Conservation (phyloP, 352 stramenopile genomes). For the Globisporangium nagaii region DNA sequence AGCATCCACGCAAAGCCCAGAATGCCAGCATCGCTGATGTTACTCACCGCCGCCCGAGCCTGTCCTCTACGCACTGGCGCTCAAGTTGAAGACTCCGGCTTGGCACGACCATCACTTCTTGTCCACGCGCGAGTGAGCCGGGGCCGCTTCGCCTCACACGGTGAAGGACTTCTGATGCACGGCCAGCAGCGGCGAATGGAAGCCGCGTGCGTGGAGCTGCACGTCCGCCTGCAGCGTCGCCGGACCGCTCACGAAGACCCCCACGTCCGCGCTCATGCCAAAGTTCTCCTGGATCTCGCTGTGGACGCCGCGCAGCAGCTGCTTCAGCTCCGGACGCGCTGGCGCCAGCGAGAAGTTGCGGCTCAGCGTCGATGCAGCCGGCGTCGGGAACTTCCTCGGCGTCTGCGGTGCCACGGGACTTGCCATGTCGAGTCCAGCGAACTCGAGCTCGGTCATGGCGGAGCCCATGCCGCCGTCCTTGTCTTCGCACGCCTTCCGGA, state of each 20-base stretch:
- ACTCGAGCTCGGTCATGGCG: conserved; percentile 38
- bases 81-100: no score
- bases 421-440: conserved; percentile 22
- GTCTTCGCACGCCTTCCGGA: conserved; percentile 8
- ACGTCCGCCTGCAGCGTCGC: conserved; percentile 28
- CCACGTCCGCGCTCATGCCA: conserved; percentile 31
- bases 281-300: conserved; percentile 48
- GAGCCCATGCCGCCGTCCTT: conserved; percentile 15
- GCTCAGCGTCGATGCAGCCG: conserved; percentile 21
- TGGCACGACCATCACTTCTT: no score
- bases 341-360: conserved; percentile 31
- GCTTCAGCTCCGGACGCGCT: conserved; percentile 32
- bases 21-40: no score
- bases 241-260: conserved; percentile 41
- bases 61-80: no score
- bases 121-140: no score
- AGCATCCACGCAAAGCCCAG: no score
- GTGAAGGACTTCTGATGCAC: conserved; percentile 49
- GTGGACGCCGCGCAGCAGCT: conserved; percentile 26
- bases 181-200: conserved; percentile 27
- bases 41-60: no score
- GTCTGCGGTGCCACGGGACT: conserved; percentile 29
- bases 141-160: no score
- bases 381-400: conserved; percentile 23
- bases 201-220: conserved; percentile 17